Evolutionary conservation across 2,329 filamentous ascomycete genomes (phyloP), one percentile per base, ranked within the genome.

Genomic region (Huntiella bhutanensis): DNA sequence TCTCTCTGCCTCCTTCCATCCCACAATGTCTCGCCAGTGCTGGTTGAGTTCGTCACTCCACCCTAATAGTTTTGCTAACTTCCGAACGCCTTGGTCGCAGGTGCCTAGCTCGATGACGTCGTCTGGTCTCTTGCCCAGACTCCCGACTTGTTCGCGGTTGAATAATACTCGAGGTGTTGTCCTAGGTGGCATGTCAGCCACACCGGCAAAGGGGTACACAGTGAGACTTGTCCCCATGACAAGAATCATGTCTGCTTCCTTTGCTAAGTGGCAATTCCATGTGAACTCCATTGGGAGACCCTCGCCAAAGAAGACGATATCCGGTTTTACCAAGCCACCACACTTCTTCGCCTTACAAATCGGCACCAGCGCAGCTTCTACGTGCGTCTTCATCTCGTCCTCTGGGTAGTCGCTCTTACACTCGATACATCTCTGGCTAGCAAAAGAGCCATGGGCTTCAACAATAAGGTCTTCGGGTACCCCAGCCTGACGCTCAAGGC

Each of bases 371-470:
- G 75, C 80, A 33, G 66, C 66, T 3, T 69, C 62, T 16, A 96
- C 75, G 49, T 78, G 73, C 51, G 73, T 63, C 55, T 70, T 71
- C 81, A 96, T 94, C 53, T 73, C 60, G 3, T 80, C 74, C 33
- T 80, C 77, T 0, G 84, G 80, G 57, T 77, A 96, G 1, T 70
- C 60, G 0, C 62, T 64, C 57, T 77, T 77, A 67, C 91, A 98
- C 17, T 94, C 85, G 55, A 96, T 87, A 60, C 91, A 98, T 53
- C 80, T 73, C 62, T 96, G 88, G 1, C 73, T 75, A 16, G 88
- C 88, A 59, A 96, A 98, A 59, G 85, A 94, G 40, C 91, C 91
- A 60, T 98, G 91, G 0, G 91, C 91, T 62, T 96, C 88, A 32
- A 98, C 70, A 43, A 98, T 87, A 60, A 73, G 77, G 2, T 88